Evolutionary conservation across 2,329 filamentous ascomycete species (phyloP), one percentile per base, ranked within the genome.

Genomic region (Paracorniculantispora psalliotae): DNA sequence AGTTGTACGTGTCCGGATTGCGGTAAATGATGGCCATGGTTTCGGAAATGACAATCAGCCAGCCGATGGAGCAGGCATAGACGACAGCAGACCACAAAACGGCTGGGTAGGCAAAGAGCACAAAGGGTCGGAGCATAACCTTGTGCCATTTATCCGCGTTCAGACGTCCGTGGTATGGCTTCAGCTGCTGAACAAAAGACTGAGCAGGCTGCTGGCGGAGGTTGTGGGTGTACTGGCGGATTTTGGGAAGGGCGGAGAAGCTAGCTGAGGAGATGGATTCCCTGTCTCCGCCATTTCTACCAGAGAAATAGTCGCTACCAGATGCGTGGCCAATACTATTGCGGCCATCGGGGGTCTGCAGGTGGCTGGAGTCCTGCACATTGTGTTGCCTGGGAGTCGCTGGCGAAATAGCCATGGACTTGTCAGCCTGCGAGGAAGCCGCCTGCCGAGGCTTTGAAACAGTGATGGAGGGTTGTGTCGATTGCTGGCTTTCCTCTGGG

Each of bases 41-140:
- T 72, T 97, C 92, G 0, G 92, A 96, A 1, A 97, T 83, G 46
- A 97, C 92, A 64, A 97, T 97, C 28, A 97, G 81, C 94, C 93
- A 97, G 39, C 93, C 93, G 7, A 97, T 84, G 0, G 92, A 94
- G 66, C 94, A 87, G 0, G 92, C 79, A 70, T 97, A 97, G 4
- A 96, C 85, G 0, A 89, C 79, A 0, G 91, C 79, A 6, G 90
- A 93, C 93, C 92, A 97, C 9, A 97, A 81, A 1, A 97, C 89
- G 0, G 90, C 84, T 0, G 94, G 94, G 68, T 97, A 97, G 1
- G 88, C 84, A 66, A 88, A 96, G 1, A 97, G 81, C 49, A 97
- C 85, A 62, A 97, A 91, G 0, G 93, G 94, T 1, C 93, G 83
- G 5, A 88, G 46, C 58, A 89, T 87, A 19, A 91, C 91, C 61